Evolutionary conservation across 2,329 filamentous ascomycete species (phyloP).

Genomic region (Aspergillus thermomutatus): DNA sequence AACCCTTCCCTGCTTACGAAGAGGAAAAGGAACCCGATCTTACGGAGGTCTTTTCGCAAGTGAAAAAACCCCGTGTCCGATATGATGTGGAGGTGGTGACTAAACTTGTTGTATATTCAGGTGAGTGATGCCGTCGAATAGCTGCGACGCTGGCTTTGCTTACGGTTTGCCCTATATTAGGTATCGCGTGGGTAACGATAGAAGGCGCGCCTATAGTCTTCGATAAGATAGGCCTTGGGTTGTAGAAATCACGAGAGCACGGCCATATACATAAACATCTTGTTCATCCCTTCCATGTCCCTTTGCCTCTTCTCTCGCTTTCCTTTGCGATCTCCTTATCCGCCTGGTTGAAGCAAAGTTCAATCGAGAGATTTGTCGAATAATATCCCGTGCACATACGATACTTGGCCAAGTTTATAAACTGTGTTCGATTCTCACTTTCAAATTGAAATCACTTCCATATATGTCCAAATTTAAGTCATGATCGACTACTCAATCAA

Average conservation of each 20-base stretch:
- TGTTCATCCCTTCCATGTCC: not conserved
- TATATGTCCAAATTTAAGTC: not conserved
- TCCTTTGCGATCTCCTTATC: slow-evolving; percentile 4
- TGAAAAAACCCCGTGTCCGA: slow-evolving; percentile 82
- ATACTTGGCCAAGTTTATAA: not conserved
- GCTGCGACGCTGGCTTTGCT: slow-evolving; percentile 1
- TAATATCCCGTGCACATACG: not conserved
- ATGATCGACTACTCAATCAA: not conserved
- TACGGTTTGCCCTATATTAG: slow-evolving; percentile 40
- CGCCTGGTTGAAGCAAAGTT: not conserved
- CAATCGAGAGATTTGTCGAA: not conserved
- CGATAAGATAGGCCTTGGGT: slow-evolving; percentile 4
- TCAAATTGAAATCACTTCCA: not conserved
- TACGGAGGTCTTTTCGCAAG: slow-evolving; percentile 75
- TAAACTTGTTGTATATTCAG: slow-evolving; percentile 90
- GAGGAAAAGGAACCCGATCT: slow-evolving; percentile 52
- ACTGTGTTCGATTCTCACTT: not conserved
- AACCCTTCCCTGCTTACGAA: slow-evolving; percentile 28
- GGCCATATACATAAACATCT: not conserved
- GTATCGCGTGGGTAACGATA: slow-evolving; percentile 78
- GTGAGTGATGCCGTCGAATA: slow-evolving; percentile 49
- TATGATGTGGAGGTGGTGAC: slow-evolving; percentile 99
- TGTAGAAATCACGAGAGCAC: not conserved
- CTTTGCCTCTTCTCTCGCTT: not conserved
- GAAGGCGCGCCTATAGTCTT: slow-evolving; percentile 63